Percentiles rank a stretch among this genome's conserved stretches.
These are phyloP conservation scores for Ruellia speciosa DNA, from an alignment of 305 asterid species.

Conservation along the genomic window DNA sequence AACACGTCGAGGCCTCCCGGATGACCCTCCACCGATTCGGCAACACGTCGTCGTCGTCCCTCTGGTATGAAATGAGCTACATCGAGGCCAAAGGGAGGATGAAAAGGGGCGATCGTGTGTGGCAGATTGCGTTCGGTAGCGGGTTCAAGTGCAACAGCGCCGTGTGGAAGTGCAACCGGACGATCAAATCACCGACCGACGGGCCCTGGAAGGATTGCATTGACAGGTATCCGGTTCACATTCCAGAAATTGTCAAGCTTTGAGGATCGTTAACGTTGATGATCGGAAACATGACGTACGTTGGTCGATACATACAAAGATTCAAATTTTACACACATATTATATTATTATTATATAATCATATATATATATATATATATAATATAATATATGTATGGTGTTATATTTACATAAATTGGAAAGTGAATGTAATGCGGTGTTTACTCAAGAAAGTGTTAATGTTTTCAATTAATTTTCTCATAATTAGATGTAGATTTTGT, in stretches of 20 bases:
- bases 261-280: constrained; percentile 19
- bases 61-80: constrained; percentile 66
- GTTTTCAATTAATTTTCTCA: not conserved
- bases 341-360: too few species aligned
- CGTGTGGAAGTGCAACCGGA: constrained; percentile 66
- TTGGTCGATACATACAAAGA: not conserved
- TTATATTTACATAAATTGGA: not conserved
- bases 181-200: constrained; percentile 38
- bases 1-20: constrained; percentile 80
- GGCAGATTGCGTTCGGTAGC: constrained; percentile 82
- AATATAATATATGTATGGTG: too few species aligned
- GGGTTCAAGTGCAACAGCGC: constrained; percentile 81
- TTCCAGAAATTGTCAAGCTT: constrained; percentile 71
- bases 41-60: constrained; percentile 67
- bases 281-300: not conserved
- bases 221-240: constrained; percentile 61
- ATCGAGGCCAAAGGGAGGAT: constrained; percentile 69
- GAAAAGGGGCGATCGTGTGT: constrained; percentile 58
- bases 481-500: constrained; percentile 3
- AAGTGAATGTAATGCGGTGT: constrained; percentile 12
- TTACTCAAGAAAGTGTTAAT: not conserved
- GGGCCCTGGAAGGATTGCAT: constrained; percentile 78
- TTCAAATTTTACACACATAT: not conserved
- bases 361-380: too few species aligned
- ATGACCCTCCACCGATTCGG: constrained; percentile 79